Evolutionary conservation across 1,139 yeast genomes (phyloP).

Genomic region (Geotrichum restrictum): DNA sequence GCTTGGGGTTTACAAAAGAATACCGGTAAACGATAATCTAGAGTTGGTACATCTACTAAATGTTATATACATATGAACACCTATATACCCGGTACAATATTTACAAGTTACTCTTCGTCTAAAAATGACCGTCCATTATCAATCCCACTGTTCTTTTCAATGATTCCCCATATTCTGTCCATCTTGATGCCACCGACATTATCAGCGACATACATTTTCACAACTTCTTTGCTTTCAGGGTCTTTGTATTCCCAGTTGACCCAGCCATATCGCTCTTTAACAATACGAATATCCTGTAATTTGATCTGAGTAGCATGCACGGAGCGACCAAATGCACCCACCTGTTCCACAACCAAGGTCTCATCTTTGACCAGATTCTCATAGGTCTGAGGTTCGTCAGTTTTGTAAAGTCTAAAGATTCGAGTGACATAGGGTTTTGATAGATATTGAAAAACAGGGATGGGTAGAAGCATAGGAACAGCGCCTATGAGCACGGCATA

Average conservation of each 20-base stretch:
- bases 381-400: conserved; percentile 55
- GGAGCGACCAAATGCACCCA: conserved; percentile 62
- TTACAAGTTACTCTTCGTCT: conserved; percentile 17
- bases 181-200: conserved; percentile 75
- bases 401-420: conserved; percentile 62
- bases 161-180: conserved; percentile 81
- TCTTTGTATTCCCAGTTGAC: conserved; percentile 51
- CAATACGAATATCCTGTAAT: conserved; percentile 48
- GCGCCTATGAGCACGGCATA: conserved; percentile 37
- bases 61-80: no score
- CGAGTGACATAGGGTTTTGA: conserved; percentile 68
- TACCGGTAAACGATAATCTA: no score
- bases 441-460: conserved; percentile 51
- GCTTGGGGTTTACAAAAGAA: no score
- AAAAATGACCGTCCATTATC: conserved; percentile 57
- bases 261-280: conserved; percentile 48
- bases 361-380: conserved; percentile 61
- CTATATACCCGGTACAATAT: no score
- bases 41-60: no score
- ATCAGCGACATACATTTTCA: conserved; percentile 59
- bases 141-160: conserved; percentile 61
- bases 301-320: conserved; percentile 58
- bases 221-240: conserved; percentile 35
- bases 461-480: conserved; percentile 55
- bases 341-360: conserved; percentile 62